phyloP scores from a whole-genome alignment of 345 rosid genomes.

The Rhizophora mangle region DNA sequence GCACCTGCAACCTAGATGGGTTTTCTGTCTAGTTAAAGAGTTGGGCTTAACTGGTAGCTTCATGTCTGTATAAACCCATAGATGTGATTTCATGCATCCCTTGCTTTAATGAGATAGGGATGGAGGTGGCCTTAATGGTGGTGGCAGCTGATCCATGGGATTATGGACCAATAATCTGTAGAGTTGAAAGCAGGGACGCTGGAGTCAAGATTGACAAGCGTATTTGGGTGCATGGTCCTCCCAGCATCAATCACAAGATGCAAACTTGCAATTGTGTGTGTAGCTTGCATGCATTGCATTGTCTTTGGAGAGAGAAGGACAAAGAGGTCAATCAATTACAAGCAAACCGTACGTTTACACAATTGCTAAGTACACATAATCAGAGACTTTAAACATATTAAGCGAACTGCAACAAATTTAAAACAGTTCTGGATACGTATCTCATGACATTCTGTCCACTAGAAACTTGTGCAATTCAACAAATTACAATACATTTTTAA shows the following conservation, averaged over 20 bases:
- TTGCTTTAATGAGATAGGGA: no score
- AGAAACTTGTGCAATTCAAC: constrained; percentile 6
- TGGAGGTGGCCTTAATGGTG: no score
- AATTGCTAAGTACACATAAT: constrained; percentile 12
- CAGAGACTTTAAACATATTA: constrained; percentile 9
- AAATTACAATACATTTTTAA: constrained; percentile 29
- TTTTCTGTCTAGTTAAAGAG: no score
- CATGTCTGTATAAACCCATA: no score
- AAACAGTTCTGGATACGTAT: constrained; percentile 8
- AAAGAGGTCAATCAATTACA: constrained; percentile 16
- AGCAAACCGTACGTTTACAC: constrained; percentile 41
- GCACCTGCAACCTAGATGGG: no score
- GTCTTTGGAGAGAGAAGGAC: not conserved
- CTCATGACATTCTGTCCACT: constrained; percentile 17
- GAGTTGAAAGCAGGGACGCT: not conserved
- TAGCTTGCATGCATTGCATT: not conserved
- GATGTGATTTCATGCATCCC: no score
- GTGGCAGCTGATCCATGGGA: not conserved
- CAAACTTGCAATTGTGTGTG: not conserved
- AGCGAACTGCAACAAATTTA: constrained; percentile 22
- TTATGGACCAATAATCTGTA: not conserved
- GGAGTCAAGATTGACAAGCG: not conserved
- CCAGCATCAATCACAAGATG: no score
- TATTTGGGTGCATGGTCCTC: no score
- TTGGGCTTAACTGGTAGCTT: no score